Conservation (phyloP, 257 asterid genomes). For the Schizonepeta tenuifolia region DNA sequence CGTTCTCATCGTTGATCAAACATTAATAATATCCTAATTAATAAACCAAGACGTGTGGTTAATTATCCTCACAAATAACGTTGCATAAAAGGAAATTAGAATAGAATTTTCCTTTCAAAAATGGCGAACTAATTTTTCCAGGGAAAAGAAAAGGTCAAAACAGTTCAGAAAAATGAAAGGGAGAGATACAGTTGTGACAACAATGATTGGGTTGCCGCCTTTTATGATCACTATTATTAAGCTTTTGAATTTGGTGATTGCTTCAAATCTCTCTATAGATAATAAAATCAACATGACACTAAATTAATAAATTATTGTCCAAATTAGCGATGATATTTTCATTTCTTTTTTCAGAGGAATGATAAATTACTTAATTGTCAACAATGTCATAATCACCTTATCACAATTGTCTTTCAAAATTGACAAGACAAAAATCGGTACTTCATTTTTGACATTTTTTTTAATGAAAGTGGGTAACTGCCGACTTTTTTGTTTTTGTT, state of each 20-base stretch:
- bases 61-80: neutral
- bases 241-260: conserved; percentile 32
- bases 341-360: too few relatives aligned
- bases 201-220: conserved; percentile 42
- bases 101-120: conserved; percentile 4
- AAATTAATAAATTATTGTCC: neutral
- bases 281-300: neutral
- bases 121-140: conserved; percentile 26
- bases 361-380: neutral
- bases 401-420: neutral
- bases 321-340: neutral
- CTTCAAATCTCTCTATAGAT: conserved; percentile 15
- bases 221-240: conserved; percentile 31
- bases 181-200: conserved; percentile 10
- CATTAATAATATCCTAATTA: too few relatives aligned
- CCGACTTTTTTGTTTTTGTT: neutral
- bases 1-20: too few relatives aligned
- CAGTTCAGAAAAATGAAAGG: conserved; percentile 1
- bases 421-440: neutral
- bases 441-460: neutral
- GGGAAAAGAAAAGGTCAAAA: conserved; percentile 22
- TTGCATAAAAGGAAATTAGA: neutral
- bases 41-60: neutral
- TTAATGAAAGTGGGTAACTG: neutral
- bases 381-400: conserved; percentile 20